Percentiles rank a stretch among this genome's conserved stretches.
Conservation (phyloP, 2,329 filamentous ascomycete species). For the Xylariaceae sp. region DNA sequence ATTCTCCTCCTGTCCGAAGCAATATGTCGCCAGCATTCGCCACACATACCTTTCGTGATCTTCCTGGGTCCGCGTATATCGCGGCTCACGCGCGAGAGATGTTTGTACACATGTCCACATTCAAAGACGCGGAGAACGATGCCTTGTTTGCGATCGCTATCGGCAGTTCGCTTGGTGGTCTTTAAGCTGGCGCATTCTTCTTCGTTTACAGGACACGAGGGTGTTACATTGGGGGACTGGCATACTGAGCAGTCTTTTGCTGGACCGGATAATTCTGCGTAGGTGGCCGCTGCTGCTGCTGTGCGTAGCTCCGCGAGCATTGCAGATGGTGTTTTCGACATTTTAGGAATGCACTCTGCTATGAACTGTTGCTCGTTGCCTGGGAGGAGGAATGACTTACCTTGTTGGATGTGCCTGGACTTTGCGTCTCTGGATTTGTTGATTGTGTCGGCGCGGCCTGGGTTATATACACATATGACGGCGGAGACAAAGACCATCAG, state of each 20-base stretch:
- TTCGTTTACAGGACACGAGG: not conserved
- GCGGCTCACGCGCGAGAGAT: not conserved
- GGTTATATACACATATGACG: not conserved
- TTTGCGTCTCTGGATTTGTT: not conserved
- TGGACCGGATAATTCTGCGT: not conserved
- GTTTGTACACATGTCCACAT: conserved; percentile 8
- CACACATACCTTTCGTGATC: not conserved
- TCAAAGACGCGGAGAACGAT: conserved; percentile 1
- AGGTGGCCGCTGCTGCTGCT: not conserved
- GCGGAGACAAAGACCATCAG: no score
- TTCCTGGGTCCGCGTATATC: not conserved
- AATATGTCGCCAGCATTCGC: conserved; percentile 8
- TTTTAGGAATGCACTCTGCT: not conserved
- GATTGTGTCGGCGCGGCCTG: not conserved
- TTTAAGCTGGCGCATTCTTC: conserved; percentile 9
- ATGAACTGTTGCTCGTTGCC: no score
- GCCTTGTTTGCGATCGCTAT: not conserved
- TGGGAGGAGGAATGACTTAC: not conserved
- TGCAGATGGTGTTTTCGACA: not conserved
- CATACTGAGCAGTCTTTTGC: conserved; percentile 1
- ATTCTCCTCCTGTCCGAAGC: conserved; percentile 2
- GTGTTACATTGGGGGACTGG: not conserved
- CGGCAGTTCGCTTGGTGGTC: not conserved
- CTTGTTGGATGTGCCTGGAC: not conserved
- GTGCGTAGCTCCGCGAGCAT: conserved; percentile 1